A percentile compares a stretch with the other conserved stretches of the same genome.
Conservation (phyloP, 306 rosid species). For the Casuarina glauca region DNA sequence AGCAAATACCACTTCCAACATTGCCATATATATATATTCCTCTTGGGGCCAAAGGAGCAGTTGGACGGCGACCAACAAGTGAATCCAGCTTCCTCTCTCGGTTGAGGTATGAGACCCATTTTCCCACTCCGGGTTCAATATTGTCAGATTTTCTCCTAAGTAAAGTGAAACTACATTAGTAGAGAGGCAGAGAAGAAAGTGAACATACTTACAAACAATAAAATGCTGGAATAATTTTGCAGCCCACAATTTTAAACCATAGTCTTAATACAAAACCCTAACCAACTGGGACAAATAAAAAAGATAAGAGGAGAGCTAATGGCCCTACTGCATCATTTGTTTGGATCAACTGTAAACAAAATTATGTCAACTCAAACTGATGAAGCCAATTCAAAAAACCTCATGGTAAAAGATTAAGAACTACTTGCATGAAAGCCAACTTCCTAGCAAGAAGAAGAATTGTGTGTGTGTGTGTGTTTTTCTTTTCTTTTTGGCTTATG, state of each 20-base stretch:
- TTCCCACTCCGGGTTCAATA: slow-evolving; percentile 86
- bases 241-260: slow-evolving; percentile 5
- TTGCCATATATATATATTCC: slow-evolving; percentile 93
- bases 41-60: slow-evolving; percentile 83
- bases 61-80: slow-evolving; percentile 68
- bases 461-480: no score
- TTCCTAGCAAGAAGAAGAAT: not conserved
- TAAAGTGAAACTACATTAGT: slow-evolving; percentile 23
- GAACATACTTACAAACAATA: not conserved
- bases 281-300: not conserved
- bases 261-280: not conserved
- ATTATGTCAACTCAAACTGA: not conserved
- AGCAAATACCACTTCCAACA: slow-evolving; percentile 83
- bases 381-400: not conserved
- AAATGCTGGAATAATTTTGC: not conserved
- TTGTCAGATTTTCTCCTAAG: slow-evolving; percentile 61
- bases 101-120: slow-evolving; percentile 95
- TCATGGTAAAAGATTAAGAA: not conserved
- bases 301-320: not conserved
- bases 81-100: slow-evolving; percentile 91
- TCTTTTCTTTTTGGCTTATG: not conserved
- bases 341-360: not conserved
- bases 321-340: not conserved
- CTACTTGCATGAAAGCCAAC: not conserved
- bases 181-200: slow-evolving; percentile 5